Conservation (phyloP, 2,329 filamentous ascomycete species). For the Aspergillus sp. region DNA sequence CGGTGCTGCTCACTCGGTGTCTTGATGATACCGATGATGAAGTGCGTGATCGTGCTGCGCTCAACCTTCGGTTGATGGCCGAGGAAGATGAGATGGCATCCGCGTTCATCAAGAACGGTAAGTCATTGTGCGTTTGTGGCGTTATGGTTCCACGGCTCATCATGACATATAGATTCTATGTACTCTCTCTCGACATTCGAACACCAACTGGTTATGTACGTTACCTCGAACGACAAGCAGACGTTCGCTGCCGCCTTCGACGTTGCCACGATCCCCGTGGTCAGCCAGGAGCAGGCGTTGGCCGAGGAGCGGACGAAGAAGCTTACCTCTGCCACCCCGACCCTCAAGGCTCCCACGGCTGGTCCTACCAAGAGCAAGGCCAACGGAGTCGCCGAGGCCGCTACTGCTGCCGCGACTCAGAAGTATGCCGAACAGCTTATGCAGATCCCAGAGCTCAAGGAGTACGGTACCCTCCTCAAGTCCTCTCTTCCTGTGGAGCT, state of each 20-base stretch:
- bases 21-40: conserved; percentile 97
- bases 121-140: conserved; percentile 17
- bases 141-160: conserved; percentile 8
- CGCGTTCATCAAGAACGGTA: conserved; percentile 90
- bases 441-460: conserved; percentile 85
- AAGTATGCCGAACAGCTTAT: conserved; percentile 86
- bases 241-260: conserved; percentile 87
- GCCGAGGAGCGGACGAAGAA: conserved; percentile 97
- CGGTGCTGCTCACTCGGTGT: conserved; percentile 87
- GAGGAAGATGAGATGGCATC: conserved; percentile 84
- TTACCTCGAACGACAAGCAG: conserved; percentile 85
- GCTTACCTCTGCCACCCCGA: conserved; percentile 86
- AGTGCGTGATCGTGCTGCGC: conserved; percentile 88
- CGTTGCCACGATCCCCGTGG: conserved; percentile 83
- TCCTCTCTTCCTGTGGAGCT: conserved; percentile 83
- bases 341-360: conserved; percentile 86
- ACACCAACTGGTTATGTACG: conserved; percentile 96
- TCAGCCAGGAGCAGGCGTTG: conserved; percentile 92
- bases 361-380: conserved; percentile 71
- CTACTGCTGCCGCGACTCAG: conserved; percentile 76
- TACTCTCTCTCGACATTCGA: conserved; percentile 93
- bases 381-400: conserved; percentile 70
- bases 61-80: conserved; percentile 89
- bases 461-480: conserved; percentile 88
- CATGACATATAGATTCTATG: conserved; percentile 70